Percentiles rank a stretch among this genome's conserved stretches.
Evolutionary conservation across 331 rosid species (phyloP).

Genomic region (Rosa hybrid): DNA sequence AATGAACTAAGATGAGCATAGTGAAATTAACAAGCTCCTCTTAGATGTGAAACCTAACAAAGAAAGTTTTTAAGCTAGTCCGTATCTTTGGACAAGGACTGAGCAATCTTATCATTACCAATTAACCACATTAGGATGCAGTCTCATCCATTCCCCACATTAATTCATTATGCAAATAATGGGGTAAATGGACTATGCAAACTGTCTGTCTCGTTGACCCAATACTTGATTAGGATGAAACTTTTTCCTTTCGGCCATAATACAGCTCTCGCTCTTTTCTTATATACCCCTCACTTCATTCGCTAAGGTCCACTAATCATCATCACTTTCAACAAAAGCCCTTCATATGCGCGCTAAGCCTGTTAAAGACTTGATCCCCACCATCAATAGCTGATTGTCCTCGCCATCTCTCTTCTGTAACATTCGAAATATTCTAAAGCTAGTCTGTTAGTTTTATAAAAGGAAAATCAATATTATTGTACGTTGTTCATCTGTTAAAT

Average conservation of each 20-base stretch:
- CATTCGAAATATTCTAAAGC: not conserved
- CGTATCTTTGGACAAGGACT: constrained; percentile 29
- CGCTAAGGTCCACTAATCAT: constrained; percentile 22
- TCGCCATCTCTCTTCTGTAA: not conserved
- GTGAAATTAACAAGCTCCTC: not conserved
- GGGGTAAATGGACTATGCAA: constrained; percentile 19
- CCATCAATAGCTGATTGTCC: not conserved
- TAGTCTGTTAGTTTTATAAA: not conserved
- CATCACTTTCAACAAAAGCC: constrained; percentile 17
- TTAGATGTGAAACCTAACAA: not conserved
- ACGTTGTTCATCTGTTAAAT: too few relatives aligned
- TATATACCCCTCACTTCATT: constrained; percentile 28
- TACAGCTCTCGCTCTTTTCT: constrained; percentile 20
- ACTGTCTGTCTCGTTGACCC: constrained; percentile 25
- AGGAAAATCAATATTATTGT: not conserved
- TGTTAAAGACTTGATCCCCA: not conserved
- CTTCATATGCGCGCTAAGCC: constrained; percentile 5
- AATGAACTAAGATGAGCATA: not conserved
- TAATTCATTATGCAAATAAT: constrained; percentile 15
- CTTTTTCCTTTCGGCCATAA: constrained; percentile 1
- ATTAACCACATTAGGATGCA: constrained; percentile 23
- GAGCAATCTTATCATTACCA: constrained; percentile 23
- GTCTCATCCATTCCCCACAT: constrained; percentile 25
- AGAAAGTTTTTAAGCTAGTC: not conserved
- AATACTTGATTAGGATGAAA: constrained; percentile 29